Conservation (phyloP, 371 early-diverging fungal genomes). For the Capillidium heterosporum region DNA sequence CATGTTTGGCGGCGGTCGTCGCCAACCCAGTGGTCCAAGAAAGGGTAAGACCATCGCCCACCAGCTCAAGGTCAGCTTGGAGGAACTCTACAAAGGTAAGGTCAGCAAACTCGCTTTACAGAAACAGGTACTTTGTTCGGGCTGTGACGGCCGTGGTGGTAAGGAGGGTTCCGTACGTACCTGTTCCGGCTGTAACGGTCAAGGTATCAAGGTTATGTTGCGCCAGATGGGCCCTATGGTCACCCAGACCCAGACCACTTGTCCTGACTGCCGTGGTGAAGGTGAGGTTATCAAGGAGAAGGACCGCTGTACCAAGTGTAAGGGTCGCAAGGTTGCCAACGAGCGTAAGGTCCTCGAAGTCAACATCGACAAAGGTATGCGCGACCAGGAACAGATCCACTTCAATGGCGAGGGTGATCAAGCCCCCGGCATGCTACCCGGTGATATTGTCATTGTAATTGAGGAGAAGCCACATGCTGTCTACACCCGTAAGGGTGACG, state of each 20-base stretch:
- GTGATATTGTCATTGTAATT: conserved; percentile 75
- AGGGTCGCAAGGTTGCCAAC: conserved; percentile 55
- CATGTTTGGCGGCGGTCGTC: conserved; percentile 29
- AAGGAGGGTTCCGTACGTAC: conserved; percentile 46
- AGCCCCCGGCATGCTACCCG: conserved; percentile 54
- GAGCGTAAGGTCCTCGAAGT: conserved; percentile 83
- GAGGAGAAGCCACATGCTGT: conserved; percentile 61
- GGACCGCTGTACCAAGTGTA: conserved; percentile 74
- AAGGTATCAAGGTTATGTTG: conserved; percentile 71
- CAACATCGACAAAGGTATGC: conserved; percentile 84
- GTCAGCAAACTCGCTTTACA: conserved; percentile 55
- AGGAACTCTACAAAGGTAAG: conserved; percentile 81
- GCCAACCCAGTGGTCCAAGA: conserved; percentile 48
- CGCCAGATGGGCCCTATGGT: conserved; percentile 92
- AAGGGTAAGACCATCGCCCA: conserved; percentile 60
- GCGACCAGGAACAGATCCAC: conserved; percentile 67
- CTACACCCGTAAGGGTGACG: conserved; percentile 59
- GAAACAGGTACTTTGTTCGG: conserved; percentile 59
- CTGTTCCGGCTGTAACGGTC: conserved; percentile 74
- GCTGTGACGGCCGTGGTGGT: conserved; percentile 60
- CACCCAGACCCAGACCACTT: conserved; percentile 85
- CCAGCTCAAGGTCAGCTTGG: conserved; percentile 56
- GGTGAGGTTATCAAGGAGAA: conserved; percentile 59
- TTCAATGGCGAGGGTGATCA: conserved; percentile 87
- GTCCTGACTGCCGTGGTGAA: conserved; percentile 44